phyloP scores from a whole-genome alignment of 208 protist genomes.

The Giardia muris region DNA sequence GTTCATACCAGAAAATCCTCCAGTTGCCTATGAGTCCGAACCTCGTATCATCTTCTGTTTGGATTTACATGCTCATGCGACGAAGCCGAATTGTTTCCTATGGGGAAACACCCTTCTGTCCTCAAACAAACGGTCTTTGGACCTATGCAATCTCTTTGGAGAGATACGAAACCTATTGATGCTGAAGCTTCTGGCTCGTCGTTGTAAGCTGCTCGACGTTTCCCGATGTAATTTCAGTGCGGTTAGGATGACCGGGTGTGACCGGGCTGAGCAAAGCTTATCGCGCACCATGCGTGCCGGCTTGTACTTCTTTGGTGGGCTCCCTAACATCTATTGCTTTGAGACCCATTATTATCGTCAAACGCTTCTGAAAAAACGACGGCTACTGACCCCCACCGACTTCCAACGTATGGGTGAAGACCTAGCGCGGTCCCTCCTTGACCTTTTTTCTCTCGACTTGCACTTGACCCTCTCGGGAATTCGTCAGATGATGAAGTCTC shows the following conservation, averaged over 20 bases:
- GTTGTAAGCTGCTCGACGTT: not conserved
- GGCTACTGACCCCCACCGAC: too few species aligned
- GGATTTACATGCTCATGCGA: not conserved
- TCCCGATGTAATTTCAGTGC: not conserved
- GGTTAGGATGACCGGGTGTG: not conserved
- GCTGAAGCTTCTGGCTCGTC: not conserved
- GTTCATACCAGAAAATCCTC: not conserved
- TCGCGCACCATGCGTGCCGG: not conserved
- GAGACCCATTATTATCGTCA: not conserved
- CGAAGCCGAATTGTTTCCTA: not conserved
- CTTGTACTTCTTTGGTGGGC: not conserved
- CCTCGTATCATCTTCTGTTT: not conserved
- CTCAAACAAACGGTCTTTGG: too few species aligned
- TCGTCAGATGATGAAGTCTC: too few species aligned
- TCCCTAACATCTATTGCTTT: constrained; percentile 3
- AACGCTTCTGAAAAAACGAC: not conserved
- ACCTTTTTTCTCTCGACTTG: too few species aligned
- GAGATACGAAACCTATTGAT: not conserved
- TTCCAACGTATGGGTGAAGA: too few species aligned
- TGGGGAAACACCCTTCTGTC: not conserved
- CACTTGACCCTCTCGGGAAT: too few species aligned
- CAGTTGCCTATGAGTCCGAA: not conserved
- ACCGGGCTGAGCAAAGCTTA: not conserved
- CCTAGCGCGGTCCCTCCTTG: too few species aligned
- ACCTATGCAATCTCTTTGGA: too few species aligned